Evolutionary conservation across 768 basidiomycete genomes (phyloP).

Genomic region (Pisolithus microcarpus): DNA sequence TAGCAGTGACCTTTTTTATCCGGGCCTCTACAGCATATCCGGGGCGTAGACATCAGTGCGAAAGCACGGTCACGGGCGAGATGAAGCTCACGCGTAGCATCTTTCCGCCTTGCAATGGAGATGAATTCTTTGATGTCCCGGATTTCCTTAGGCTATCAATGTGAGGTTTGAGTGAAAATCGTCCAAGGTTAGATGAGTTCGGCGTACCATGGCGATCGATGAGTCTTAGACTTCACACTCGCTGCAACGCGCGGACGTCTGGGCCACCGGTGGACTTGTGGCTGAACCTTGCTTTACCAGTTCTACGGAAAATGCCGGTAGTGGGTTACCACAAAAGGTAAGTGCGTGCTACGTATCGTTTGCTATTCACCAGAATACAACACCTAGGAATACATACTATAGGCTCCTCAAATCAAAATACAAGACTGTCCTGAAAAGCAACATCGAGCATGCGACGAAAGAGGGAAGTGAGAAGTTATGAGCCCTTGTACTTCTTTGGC

Average conservation of each 20-base stretch:
- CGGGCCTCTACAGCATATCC: slow-evolving; percentile 69
- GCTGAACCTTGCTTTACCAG: slow-evolving; percentile 29
- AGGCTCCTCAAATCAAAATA: background rate
- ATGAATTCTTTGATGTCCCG: slow-evolving; percentile 98
- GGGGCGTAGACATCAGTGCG: background rate
- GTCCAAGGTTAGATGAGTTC: background rate
- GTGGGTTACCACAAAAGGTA: background rate
- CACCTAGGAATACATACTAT: slow-evolving; percentile 12
- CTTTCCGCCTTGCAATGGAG: slow-evolving; percentile 93
- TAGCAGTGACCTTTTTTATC: slow-evolving; percentile 89
- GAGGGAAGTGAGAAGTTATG: background rate
- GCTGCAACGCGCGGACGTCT: background rate
- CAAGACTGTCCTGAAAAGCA: background rate
- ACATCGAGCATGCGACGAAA: background rate
- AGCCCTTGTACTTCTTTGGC: slow-evolving; percentile 22
- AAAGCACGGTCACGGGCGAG: background rate
- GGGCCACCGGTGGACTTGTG: slow-evolving; percentile 8
- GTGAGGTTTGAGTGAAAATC: slow-evolving; percentile 2
- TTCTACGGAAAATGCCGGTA: slow-evolving; percentile 21
- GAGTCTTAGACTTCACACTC: slow-evolving; percentile 6
- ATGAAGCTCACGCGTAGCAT: slow-evolving; percentile 78
- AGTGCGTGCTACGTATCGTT: background rate
- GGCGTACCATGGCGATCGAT: slow-evolving; percentile 21
- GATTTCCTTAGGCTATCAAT: slow-evolving; percentile 87
- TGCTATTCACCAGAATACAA: slow-evolving; percentile 15